Evolutionary conservation across 2,329 filamentous ascomycete species (phyloP).

Genomic region (Aspergillus ochraceoroseus): DNA sequence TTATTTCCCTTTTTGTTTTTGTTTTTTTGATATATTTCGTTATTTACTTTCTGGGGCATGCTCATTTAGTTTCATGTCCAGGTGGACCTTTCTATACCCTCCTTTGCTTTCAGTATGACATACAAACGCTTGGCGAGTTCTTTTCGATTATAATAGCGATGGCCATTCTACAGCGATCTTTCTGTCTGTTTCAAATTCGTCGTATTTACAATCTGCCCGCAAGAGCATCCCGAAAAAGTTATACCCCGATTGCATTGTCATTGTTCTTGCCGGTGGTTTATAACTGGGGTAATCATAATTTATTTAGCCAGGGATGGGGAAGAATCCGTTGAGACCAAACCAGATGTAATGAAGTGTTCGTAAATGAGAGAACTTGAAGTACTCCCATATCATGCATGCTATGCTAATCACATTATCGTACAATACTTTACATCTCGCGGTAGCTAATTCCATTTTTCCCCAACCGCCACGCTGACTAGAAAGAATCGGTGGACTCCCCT

Average conservation of each 20-base stretch:
- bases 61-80: neutral
- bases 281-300: neutral
- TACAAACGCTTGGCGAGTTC: neutral
- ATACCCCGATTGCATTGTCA: neutral
- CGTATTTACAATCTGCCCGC: conserved; percentile 16
- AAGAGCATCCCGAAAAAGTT: conserved; percentile 16
- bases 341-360: too few relatives aligned
- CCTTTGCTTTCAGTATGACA: neutral
- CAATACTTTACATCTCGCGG: neutral
- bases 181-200: conserved; percentile 2
- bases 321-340: too few relatives aligned
- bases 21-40: neutral
- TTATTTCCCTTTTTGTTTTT: neutral
- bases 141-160: neutral
- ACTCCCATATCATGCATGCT: too few relatives aligned
- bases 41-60: neutral
- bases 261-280: neutral
- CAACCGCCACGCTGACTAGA: conserved; percentile 15
- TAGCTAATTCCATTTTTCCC: conserved; percentile 21
- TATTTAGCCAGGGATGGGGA: too few relatives aligned
- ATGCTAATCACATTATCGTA: conserved; percentile 2
- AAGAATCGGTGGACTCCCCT: conserved; percentile 12
- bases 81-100: neutral
- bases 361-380: too few relatives aligned
- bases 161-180: too few relatives aligned